Evolutionary conservation across 2,329 filamentous ascomycete genomes (phyloP).

Genomic region (Colletotrichum orchidophilum): DNA sequence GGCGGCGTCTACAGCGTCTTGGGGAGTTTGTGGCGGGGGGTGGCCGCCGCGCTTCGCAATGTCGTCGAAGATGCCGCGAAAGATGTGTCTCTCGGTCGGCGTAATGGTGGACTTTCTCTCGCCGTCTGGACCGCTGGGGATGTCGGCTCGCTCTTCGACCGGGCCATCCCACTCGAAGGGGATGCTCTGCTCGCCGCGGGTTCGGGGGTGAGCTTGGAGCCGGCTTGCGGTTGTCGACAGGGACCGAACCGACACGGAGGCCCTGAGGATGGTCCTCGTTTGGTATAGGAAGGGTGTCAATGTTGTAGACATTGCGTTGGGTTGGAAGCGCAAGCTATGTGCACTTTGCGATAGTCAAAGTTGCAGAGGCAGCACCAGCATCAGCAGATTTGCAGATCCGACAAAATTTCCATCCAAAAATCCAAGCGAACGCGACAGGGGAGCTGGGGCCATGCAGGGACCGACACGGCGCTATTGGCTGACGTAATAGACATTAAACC

Average conservation of each 20-base stretch:
- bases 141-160: constrained; percentile 37
- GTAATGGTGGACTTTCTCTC: constrained; percentile 62
- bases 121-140: constrained; percentile 33
- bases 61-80: constrained; percentile 64
- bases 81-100: constrained; percentile 64
- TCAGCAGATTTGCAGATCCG: neutral
- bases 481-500: constrained; percentile 11
- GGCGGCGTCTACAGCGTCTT: neutral
- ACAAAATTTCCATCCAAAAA: constrained; percentile 14
- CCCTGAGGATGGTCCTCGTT: constrained; percentile 67
- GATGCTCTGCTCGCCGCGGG: constrained; percentile 45
- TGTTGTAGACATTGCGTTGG: constrained; percentile 53
- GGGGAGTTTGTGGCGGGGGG: constrained; percentile 39
- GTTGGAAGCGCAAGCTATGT: neutral
- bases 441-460: constrained; percentile 26
- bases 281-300: constrained; percentile 77
- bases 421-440: neutral
- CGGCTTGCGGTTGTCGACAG: constrained; percentile 30
- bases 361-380: too few relatives aligned
- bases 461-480: neutral
- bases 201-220: constrained; percentile 35
- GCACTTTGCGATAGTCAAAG: neutral
- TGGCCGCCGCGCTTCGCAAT: constrained; percentile 40
- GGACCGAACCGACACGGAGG: constrained; percentile 37
- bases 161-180: constrained; percentile 60